Percentiles rank a stretch among this genome's conserved stretches.
These are phyloP conservation scores for Pistacia integerrima DNA, from an alignment of 345 rosid genomes.

Conservation along the genomic window DNA sequence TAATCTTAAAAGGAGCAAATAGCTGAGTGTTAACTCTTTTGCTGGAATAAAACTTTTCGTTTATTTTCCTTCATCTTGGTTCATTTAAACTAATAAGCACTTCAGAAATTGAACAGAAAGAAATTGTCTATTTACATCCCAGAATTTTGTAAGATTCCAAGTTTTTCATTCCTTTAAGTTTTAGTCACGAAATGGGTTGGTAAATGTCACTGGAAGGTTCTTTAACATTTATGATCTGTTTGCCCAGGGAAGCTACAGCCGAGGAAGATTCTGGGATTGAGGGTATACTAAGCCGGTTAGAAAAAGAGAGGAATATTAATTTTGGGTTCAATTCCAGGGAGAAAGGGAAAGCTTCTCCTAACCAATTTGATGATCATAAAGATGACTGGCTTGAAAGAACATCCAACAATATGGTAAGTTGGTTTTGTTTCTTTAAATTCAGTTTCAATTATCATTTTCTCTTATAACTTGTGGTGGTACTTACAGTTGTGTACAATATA, in stretches of 20 bases:
- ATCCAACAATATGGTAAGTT: conserved; percentile 51
- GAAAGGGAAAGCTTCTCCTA: conserved; percentile 35
- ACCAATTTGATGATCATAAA: conserved; percentile 24
- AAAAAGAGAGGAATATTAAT: conserved; percentile 75
- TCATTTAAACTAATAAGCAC: neutral
- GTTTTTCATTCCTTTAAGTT: neutral
- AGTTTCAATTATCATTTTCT: neutral
- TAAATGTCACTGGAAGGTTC: conserved; percentile 8
- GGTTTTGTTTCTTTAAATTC: conserved; percentile 10
- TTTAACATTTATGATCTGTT: conserved; percentile 23
- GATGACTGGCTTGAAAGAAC: conserved; percentile 40
- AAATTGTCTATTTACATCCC: neutral
- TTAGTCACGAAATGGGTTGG: neutral
- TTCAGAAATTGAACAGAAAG: neutral
- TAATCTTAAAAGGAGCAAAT: neutral
- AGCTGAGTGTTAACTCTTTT: conserved; percentile 2
- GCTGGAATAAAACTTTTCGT: neutral
- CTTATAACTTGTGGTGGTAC: neutral
- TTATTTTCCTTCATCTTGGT: neutral
- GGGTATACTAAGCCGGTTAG: conserved; percentile 79
- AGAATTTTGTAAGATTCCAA: neutral
- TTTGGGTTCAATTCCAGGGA: conserved; percentile 59
- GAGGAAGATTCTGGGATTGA: conserved; percentile 67
- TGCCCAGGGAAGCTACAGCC: conserved; percentile 51
- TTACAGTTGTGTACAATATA: conserved; percentile 1